These are phyloP conservation scores for Ilyonectria destructans DNA, from an alignment of 2,329 filamentous ascomycete genomes.

Conservation along the genomic window DNA sequence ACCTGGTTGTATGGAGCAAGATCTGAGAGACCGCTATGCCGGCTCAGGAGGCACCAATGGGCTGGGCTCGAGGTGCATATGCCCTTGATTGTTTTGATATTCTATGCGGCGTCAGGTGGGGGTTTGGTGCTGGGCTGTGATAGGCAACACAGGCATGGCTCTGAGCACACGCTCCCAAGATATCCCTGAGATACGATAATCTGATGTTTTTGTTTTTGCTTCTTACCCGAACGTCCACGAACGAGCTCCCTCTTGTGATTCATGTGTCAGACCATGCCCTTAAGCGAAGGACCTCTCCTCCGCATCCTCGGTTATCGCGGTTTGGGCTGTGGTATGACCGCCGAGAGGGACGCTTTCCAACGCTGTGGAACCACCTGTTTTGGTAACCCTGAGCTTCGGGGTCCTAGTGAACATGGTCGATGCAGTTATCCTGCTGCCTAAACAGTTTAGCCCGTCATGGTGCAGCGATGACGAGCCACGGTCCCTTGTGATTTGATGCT, in stretches of 20 bases:
- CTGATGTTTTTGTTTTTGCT: constrained; percentile 25
- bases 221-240: not conserved
- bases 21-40: constrained; percentile 7
- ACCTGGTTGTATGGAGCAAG: constrained; percentile 10
- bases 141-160: constrained; percentile 16
- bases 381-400: not conserved
- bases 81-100: constrained; percentile 29
- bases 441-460: constrained; percentile 6
- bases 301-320: constrained; percentile 17
- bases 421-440: constrained; percentile 30
- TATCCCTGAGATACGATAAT: constrained; percentile 35
- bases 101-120: constrained; percentile 29
- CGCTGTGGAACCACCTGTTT: constrained; percentile 6
- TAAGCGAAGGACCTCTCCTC: not conserved
- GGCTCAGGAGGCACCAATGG: constrained; percentile 14
- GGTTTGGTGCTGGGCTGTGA: constrained; percentile 20
- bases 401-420: constrained; percentile 4
- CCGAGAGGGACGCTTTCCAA: not conserved
- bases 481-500: not conserved
- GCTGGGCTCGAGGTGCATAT: constrained; percentile 27
- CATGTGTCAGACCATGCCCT: not conserved
- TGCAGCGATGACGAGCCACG: not conserved
- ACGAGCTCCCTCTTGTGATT: constrained; percentile 1
- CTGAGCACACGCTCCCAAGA: constrained; percentile 23
- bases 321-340: constrained; percentile 11